Evolutionary conservation across 352 stramenopile genomes (phyloP).

Genomic region (Phytophthora vignae): DNA sequence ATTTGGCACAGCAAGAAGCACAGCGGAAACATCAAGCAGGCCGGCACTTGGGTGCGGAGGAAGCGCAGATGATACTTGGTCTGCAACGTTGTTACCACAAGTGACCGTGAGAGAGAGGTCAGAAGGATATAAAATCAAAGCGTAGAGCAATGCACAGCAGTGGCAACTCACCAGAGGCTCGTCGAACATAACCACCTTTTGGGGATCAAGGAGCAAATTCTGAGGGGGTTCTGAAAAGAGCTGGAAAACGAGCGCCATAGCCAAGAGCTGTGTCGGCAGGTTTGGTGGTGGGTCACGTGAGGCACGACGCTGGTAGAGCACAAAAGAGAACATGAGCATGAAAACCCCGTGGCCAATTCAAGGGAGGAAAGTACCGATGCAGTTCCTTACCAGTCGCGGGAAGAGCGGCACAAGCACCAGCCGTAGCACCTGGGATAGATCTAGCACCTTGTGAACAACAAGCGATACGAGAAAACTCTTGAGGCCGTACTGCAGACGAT

Average conservation of each 20-base stretch:
- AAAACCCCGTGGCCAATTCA: neutral
- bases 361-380: neutral
- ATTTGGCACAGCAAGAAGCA: conserved; percentile 89
- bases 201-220: conserved; percentile 77
- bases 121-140: neutral
- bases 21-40: conserved; percentile 84
- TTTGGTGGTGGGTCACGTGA: conserved; percentile 80
- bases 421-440: conserved; percentile 85
- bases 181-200: conserved; percentile 87
- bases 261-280: conserved; percentile 80
- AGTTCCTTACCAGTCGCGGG: conserved; percentile 59
- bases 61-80: conserved; percentile 89
- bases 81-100: conserved; percentile 39
- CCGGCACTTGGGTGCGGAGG: conserved; percentile 81
- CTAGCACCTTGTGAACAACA: conserved; percentile 87
- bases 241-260: conserved; percentile 87
- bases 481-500: conserved; percentile 87
- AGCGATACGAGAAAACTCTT: conserved; percentile 88
- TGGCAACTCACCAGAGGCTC: conserved; percentile 78
- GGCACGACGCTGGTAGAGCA: conserved; percentile 55
- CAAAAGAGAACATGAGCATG: neutral
- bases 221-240: conserved; percentile 86
- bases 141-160: conserved; percentile 7
- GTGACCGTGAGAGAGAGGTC: neutral
- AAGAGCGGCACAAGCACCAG: conserved; percentile 87